Evolutionary conservation across 2,329 filamentous ascomycete genomes (phyloP), one percentile per base, ranked within the genome.

Genomic region (Chaetomiaceae sp.): DNA sequence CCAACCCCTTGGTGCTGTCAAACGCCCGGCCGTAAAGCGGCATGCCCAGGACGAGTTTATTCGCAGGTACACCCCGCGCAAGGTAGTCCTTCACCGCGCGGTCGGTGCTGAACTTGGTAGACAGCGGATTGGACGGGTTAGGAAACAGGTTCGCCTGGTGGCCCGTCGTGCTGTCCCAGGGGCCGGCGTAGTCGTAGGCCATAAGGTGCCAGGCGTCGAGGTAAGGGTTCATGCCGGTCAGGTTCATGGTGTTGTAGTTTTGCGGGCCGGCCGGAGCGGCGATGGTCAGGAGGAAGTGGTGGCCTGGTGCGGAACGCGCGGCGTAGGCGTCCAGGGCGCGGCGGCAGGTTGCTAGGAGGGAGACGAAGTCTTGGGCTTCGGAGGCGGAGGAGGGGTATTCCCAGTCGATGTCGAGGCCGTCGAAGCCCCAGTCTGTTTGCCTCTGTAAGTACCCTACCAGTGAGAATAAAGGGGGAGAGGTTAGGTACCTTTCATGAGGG

Each of bases 1-100:
- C 89, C 0, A 85, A 75, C 0, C 88, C 88, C 5, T 75, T 69
- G 0, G 89, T 92, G 40, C 79, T 74, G 47, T 77, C 72, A 64
- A 94, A 94, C 0, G 84, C 78, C n/a, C 88, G 84, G 1, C 89
- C 89, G 65, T 92, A 94, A 1, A 94, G 75, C 0, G 89, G 88
- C 72, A 92, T 79, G 1, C 89, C 89, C 29, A 94, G 70, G 6
- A 88, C 78, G 47, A 95, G 81, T 70, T 91, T 92, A 46, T 71
- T 65, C 0, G 81, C 59, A 0, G 76, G 62, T 8, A 94, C 76
- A 8, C 83, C 83, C 12, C 76, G 72, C 3, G 72, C 64, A 11
- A 81, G 69, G 70, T 91, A 91, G 62, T 80, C 80, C 8, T 73
- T 66, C 23, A 95, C 72, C 3, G 88, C 88, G 33, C 74, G 71